phyloP scores from a whole-genome alignment of 148 eudicot species.

The Suaeda aralocaspica region DNA sequence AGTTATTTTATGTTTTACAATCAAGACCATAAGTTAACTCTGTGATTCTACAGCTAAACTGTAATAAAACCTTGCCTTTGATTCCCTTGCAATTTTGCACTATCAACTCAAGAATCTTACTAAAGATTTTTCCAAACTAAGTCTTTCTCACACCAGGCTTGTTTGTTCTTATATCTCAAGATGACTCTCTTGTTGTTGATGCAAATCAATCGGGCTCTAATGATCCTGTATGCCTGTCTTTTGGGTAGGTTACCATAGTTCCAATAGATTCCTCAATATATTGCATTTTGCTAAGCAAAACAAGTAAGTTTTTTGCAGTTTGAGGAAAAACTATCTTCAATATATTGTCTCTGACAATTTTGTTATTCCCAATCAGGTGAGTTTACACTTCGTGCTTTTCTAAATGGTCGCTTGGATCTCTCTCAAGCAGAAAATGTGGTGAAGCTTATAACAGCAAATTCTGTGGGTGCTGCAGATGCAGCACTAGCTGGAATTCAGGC shows the following conservation, averaged over 20 bases:
- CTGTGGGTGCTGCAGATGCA: slow-evolving; percentile 86
- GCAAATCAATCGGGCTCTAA: neutral
- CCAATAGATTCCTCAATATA: neutral
- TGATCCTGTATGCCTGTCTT: neutral
- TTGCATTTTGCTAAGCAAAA: neutral
- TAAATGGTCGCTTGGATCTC: slow-evolving; percentile 95
- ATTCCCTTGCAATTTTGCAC: neutral
- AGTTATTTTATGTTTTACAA: neutral
- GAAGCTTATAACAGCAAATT: slow-evolving; percentile 78
- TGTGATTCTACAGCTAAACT: too few relatives aligned
- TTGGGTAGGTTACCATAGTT: neutral
- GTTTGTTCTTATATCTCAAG: neutral
- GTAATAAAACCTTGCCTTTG: neutral
- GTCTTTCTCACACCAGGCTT: neutral
- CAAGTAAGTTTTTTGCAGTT: neutral
- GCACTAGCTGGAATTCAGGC: slow-evolving; percentile 96
- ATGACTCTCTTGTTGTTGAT: neutral
- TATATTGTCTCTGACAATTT: neutral
- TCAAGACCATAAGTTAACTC: neutral
- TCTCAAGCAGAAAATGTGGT: slow-evolving; percentile 95
- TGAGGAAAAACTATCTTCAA: neutral
- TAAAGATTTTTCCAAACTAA: neutral
- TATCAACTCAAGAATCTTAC: neutral
- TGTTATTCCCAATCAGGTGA: slow-evolving; percentile 50
- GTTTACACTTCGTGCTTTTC: slow-evolving; percentile 95